Percentiles rank a stretch among this genome's conserved stretches.
Conservation (phyloP, 257 asterid species). For the Primulina eburnea region DNA sequence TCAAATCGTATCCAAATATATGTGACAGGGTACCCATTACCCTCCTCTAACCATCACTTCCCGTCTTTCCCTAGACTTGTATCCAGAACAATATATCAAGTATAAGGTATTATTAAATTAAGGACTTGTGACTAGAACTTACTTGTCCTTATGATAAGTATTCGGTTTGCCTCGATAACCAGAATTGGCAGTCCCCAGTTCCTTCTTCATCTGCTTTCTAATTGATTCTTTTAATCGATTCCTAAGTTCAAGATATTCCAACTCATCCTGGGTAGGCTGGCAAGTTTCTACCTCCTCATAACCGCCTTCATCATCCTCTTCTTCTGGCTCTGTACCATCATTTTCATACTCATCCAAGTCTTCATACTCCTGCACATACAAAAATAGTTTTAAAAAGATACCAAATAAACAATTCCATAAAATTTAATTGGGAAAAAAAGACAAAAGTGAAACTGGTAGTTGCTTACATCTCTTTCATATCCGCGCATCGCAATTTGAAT, state of each 20-base stretch:
- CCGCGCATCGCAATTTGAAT: conserved; percentile 38
- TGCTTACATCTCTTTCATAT: conserved; percentile 48
- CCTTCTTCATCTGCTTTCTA: conserved; percentile 70
- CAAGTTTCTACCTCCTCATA: conserved; percentile 53
- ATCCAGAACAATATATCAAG: neutral
- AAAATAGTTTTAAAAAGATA: neutral
- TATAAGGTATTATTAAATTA: conserved; percentile 3
- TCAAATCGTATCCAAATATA: neutral
- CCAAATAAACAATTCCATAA: neutral
- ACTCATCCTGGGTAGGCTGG: conserved; percentile 65
- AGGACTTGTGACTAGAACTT: conserved; percentile 30
- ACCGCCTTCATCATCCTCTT: conserved; percentile 47
- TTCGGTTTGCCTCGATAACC: conserved; percentile 43
- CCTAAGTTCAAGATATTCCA: conserved; percentile 72
- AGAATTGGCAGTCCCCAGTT: conserved; percentile 45
- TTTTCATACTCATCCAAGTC: conserved; percentile 74
- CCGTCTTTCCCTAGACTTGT: neutral
- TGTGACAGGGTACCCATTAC: neutral
- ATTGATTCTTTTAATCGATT: conserved; percentile 59
- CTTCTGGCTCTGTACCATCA: conserved; percentile 49
- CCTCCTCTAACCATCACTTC: neutral
- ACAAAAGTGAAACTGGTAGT: neutral
- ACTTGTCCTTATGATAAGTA: conserved; percentile 54
- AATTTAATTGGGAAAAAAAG: neutral
- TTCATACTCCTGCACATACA: conserved; percentile 58